Evolutionary conservation across 345 rosid species (phyloP), one percentile per base, ranked within the genome.

Genomic region (Diplotaxis tenuifolia): DNA sequence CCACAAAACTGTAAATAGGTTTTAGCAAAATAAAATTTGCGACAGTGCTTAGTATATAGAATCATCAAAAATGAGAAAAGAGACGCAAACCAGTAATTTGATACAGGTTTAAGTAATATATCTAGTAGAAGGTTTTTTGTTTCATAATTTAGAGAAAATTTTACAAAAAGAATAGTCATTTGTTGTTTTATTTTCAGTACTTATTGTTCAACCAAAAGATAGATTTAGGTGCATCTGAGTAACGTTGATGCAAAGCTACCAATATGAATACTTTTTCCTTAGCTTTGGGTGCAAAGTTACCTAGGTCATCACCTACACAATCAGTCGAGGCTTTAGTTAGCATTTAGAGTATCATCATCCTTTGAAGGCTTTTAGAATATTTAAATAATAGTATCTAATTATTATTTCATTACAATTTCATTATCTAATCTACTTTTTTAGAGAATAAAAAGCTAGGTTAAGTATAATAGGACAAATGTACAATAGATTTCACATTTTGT

Each of bases 231-330:
- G 69, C 29, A 11, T 34, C 22, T 25, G 7, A 40, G 18, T 54
- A 40, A 72, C 61, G 64, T 63, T 14, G 42, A 18, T 34, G 38
- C 23, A 34, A 61, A 16, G 18, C 10, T 32, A 34, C 36, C 2
- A 2, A 27, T 32, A 50, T 32, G 34, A 49, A 6, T 36, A 71
- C 11, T 21, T 42, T 72, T 25, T 40, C 5, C 5, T 38, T 64
- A 11, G 55, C 70, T 64, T 64, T 40, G 25, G 62, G 55, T 66
- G 49, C 49, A 40, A 40, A 14, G 47, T 12, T 40, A 66, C 14
- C 25, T 67, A 74, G 28, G 55, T 74, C 73, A 59, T 60, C 55
- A 49, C 67, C 12, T 14, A 40, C 49, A 12, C 49, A 58, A 49
- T 32, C 28, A 66, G 29, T 29, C 12, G 28, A 25, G 4, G 1